Evolutionary conservation across 1,284 basidiomycete species (phyloP).

Genomic region (Athelia sp.): DNA sequence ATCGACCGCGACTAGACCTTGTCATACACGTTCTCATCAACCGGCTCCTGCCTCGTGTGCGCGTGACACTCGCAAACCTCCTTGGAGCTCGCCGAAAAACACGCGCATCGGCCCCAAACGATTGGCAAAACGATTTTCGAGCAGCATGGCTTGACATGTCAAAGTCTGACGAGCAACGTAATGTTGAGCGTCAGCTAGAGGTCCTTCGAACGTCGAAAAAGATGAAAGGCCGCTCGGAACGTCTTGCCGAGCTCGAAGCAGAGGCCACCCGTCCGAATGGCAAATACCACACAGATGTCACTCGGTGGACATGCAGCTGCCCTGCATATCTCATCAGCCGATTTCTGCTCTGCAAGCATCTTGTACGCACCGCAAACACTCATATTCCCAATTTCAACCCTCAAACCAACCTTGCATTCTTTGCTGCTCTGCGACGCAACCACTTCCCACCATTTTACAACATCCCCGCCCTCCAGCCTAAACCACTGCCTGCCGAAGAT

Average conservation of each 20-base stretch:
- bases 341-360: conserved; percentile 8
- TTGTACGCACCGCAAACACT: conserved; percentile 4
- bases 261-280: not conserved
- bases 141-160: conserved; percentile 3
- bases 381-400: not conserved
- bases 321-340: conserved; percentile 7
- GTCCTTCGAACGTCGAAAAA: not conserved
- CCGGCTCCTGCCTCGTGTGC: not conserved
- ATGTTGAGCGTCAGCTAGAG: conserved; percentile 2
- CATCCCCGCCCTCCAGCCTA: not conserved
- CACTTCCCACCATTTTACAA: conserved; percentile 1
- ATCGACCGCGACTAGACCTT: not conserved
- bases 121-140: conserved; percentile 6
- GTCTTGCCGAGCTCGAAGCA: conserved; percentile 1
- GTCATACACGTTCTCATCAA: not conserved
- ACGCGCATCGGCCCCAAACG: not conserved
- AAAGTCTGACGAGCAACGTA: conserved; percentile 2
- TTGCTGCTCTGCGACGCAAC: not conserved
- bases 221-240: conserved; percentile 4
- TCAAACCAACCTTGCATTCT: not conserved
- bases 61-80: not conserved
- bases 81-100: not conserved
- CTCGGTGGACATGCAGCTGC: conserved; percentile 8
- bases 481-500: not conserved
- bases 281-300: conserved; percentile 4